A percentile compares a stretch with the other conserved stretches of the same genome.
These are phyloP conservation scores for Mycena galericulata DNA, from an alignment of 768 basidiomycete genomes.

Conservation along the genomic window DNA sequence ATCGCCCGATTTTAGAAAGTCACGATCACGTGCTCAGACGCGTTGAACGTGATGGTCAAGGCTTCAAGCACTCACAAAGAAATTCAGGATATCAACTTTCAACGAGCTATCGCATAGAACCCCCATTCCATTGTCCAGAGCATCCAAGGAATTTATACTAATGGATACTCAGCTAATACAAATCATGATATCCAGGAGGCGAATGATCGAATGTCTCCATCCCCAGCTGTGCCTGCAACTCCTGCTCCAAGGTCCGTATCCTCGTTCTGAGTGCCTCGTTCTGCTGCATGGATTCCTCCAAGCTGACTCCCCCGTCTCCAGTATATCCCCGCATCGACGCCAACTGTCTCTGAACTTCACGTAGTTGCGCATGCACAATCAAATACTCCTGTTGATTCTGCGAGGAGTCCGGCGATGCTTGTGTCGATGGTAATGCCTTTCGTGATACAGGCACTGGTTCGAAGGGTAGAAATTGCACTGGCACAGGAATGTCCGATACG, in stretches of 20 bases:
- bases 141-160: too few relatives aligned
- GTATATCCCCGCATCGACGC: background rate
- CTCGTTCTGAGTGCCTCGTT: slow-evolving; percentile 16
- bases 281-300: slow-evolving; percentile 22
- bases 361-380: background rate
- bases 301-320: background rate
- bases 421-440: too few relatives aligned
- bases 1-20: too few relatives aligned
- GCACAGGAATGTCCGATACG: too few relatives aligned
- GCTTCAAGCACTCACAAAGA: too few relatives aligned
- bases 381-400: slow-evolving; percentile 10
- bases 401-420: background rate
- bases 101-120: too few relatives aligned
- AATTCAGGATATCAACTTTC: too few relatives aligned
- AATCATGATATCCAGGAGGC: slow-evolving; percentile 7
- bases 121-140: too few relatives aligned
- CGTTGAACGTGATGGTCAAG: too few relatives aligned
- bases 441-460: background rate
- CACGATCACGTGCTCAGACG: too few relatives aligned
- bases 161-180: too few relatives aligned
- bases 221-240: slow-evolving; percentile 10
- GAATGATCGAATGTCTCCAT: background rate
- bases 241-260: slow-evolving; percentile 14
- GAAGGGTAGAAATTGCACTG: too few relatives aligned
- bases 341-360: background rate